Conservation (phyloP, 163 green algal genomes). For the Chloroidium sp. region DNA sequence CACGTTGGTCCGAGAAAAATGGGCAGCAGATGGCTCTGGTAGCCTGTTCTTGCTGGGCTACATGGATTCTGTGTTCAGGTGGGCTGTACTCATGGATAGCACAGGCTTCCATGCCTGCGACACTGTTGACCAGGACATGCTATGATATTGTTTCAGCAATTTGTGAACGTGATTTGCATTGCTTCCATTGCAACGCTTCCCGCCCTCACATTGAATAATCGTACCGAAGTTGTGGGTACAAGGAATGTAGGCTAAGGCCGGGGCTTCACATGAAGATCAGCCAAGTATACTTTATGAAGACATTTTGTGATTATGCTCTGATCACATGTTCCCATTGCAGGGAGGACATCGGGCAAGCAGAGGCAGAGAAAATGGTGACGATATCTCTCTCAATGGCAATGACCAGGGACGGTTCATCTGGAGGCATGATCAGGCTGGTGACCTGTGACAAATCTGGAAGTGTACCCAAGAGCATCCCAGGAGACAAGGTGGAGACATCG, state of each 20-base stretch:
- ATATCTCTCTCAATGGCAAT: conserved; percentile 84
- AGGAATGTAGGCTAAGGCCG: neutral
- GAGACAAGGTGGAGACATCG: conserved; percentile 5
- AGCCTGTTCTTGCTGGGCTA: conserved; percentile 88
- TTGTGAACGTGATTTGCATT: neutral
- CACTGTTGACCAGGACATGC: neutral
- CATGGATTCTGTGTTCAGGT: conserved; percentile 75
- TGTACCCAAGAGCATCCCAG: conserved; percentile 21
- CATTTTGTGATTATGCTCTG: neutral
- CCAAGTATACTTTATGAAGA: neutral
- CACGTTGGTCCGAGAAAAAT: conserved; percentile 67
- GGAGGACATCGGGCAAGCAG: conserved; percentile 67
- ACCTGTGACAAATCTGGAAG: conserved; percentile 54
- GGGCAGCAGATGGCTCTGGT: conserved; percentile 85
- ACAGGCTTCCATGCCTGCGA: neutral
- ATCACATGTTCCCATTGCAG: conserved; percentile 24
- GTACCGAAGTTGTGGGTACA: neutral
- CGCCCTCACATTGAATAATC: neutral
- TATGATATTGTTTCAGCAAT: neutral
- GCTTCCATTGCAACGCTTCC: neutral
- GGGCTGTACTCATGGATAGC: conserved; percentile 2
- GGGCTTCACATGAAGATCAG: neutral
- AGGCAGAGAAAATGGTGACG: conserved; percentile 70
- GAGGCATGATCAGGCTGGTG: conserved; percentile 78
- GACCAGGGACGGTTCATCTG: conserved; percentile 73